These are phyloP conservation scores for Durusdinium trenchii DNA, from an alignment of 73 alveolate genomes.

Conservation along the genomic window DNA sequence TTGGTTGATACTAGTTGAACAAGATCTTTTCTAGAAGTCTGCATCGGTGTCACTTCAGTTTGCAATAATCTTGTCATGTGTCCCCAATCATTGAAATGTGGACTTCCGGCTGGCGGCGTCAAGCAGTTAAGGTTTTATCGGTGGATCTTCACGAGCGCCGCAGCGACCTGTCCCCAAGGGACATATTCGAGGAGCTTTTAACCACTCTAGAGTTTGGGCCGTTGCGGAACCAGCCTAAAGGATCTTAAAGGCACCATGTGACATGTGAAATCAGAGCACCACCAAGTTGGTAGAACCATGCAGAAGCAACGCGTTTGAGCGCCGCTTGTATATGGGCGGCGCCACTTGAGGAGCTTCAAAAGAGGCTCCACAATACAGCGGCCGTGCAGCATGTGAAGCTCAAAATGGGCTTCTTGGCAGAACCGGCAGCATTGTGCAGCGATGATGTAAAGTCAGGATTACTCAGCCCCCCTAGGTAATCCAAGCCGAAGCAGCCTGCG, in stretches of 20 bases:
- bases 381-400: constrained; percentile 6
- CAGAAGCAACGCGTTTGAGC: too few relatives aligned
- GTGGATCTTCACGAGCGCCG: constrained; percentile 48
- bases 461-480: background rate
- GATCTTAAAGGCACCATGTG: too few relatives aligned
- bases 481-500: background rate
- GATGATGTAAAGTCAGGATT: background rate
- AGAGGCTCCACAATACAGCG: background rate
- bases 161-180: constrained; percentile 12
- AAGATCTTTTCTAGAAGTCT: too few relatives aligned
- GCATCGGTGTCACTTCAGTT: too few relatives aligned
- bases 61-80: too few relatives aligned
- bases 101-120: too few relatives aligned
- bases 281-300: background rate
- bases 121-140: background rate
- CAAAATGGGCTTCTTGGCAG: constrained; percentile 42
- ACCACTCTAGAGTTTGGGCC: background rate
- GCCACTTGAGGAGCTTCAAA: background rate
- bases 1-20: too few relatives aligned
- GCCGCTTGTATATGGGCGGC: background rate
- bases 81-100: too few relatives aligned
- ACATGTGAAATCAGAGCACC: background rate
- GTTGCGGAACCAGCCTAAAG: background rate
- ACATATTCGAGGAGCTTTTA: constrained; percentile 3
- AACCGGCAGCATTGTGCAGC: background rate